Base-by-base conservation (phyloP, 345 rosid genomes). In the Linum usitatissimum region DNA sequence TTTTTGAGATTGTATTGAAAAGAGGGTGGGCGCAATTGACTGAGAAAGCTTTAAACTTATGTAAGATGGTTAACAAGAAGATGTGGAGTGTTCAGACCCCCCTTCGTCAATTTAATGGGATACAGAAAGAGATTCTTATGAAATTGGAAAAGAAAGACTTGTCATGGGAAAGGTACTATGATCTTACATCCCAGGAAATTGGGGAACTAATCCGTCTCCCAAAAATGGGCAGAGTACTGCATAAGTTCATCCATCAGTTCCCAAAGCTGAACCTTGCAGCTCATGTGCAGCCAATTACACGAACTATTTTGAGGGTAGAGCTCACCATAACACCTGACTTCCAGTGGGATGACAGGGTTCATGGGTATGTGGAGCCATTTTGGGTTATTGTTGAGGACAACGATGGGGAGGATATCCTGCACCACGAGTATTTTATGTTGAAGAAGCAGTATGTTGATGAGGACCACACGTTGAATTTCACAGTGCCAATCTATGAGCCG, bases 61-160 rank as follows among this genome's bases (percentile, higher is more conserved):
- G 95, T 70, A 93, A 93, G 71, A 90, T 93, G 99, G 83, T 93
- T 67, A 82, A 77, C 64, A 93, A 77, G 86, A 84, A 97, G 73
- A 93, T 90, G 90, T 90, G 99, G 99, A 85, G 86, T 76, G 94
- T 90, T 74, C 98, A 92, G 63, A 89, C 95, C 39, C 94, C 96
- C 4, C 91, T 92, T 61, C 89, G 94, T 13, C 98, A 92, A 68
- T 92, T 92, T 76, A 63, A 67, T 63, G 95, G 90, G 56, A 84
- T 92, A 70, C 88, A 89, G 18, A 84, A 83, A 76, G 96, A 90
- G 38, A 81, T 87, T 73, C 68, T 92, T 67, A 84, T 78, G 80
- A 89, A 84, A 77, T 76, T 92, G 80, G 98, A 86, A 83, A 90
- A 87, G 88, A 92, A 90, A 70, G 96, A 90, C 78, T 80, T 89